These are phyloP conservation scores for Trebouxia sp. DNA, from an alignment of 139 green algal species.

Conservation along the genomic window DNA sequence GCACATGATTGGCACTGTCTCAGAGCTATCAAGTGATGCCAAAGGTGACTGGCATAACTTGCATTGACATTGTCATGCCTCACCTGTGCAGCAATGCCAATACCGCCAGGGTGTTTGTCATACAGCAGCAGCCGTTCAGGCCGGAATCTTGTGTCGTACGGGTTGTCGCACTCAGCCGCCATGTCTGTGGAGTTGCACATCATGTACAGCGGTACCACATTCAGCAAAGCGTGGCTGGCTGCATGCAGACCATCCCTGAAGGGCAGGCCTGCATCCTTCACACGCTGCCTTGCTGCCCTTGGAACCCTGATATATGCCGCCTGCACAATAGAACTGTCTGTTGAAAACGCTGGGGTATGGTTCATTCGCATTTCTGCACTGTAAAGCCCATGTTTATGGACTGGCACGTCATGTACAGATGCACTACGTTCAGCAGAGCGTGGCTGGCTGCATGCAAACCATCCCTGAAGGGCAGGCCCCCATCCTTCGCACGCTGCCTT, in stretches of 20 bases:
- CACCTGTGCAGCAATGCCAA: conserved; percentile 79
- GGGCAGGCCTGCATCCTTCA: conserved; percentile 47
- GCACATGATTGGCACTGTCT: too few relatives aligned
- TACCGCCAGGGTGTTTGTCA: conserved; percentile 87
- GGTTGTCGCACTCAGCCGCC: conserved; percentile 82
- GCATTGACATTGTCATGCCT: too few relatives aligned
- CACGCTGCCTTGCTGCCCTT: conserved; percentile 37
- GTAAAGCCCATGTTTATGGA: conserved; percentile 65
- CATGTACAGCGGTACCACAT: conserved; percentile 85
- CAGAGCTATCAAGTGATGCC: too few relatives aligned
- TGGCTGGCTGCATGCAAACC: conserved; percentile 86
- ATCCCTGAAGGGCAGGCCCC: conserved; percentile 65
- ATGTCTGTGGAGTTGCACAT: conserved; percentile 68
- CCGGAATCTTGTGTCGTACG: conserved; percentile 74
- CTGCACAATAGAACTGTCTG: too few relatives aligned
- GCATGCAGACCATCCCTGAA: conserved; percentile 86
- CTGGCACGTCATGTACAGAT: conserved; percentile 73
- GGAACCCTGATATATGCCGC: conserved; percentile 84
- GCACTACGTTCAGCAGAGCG: conserved; percentile 87
- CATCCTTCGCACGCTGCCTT: conserved; percentile 33
- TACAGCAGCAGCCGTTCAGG: conserved; percentile 91
- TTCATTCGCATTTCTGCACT: too few relatives aligned
- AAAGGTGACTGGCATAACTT: too few relatives aligned
- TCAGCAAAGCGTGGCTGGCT: conserved; percentile 87
- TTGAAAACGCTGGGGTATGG: too few relatives aligned